Base-by-base conservation (phyloP, 345 rosid genomes). In the Mallotus nudiflorus region DNA sequence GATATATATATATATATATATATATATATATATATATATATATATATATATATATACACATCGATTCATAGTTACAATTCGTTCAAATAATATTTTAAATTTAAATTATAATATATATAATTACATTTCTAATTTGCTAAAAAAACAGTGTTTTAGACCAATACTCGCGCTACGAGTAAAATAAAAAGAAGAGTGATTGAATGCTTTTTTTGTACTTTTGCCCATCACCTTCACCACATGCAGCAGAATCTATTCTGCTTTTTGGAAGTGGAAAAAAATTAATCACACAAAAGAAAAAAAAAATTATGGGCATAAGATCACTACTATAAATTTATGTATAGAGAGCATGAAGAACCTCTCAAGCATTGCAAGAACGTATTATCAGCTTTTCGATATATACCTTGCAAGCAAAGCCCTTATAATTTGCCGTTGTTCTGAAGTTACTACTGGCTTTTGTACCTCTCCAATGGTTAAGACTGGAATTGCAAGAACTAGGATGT, bases 401-500 rank as follows among this genome's bases (percentile, higher is more conserved):
- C 18, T 10, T 3, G 13, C 14, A 27, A 12, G 20, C 5, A 18
- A 49, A 16, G 19, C 60, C 60, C 27, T 55, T n/a, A n/a, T n/a
- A n/a, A n/a, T n/a, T 55, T 15, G 11, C 27, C 29, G 29, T 25
- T 45, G 45, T 54, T n/a, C 25, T 40, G 51, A 53, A 42, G 16
- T 15, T 29, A 6, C 22, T n/a, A n/a, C 3, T 22, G 19, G 22
- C 66, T 44, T 22, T 20, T 44, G 51, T 44, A 24, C 52, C 20
- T 10, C 19, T 16, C 10, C 33, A 2, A 61, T 62, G 75, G 78
- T 65, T 1, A 78, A 59, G 22, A 39, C 69, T 48, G 70, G 70
- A 24, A 51, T 77, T 28, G 31, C 51, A 19, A 64, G 13, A 22
- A 42, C 68, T 12, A 69, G 12, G 20, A 39, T 45, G 65, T 12